Conservation (phyloP, 2,329 filamentous ascomycete genomes). For the Colletotrichum musicola region DNA sequence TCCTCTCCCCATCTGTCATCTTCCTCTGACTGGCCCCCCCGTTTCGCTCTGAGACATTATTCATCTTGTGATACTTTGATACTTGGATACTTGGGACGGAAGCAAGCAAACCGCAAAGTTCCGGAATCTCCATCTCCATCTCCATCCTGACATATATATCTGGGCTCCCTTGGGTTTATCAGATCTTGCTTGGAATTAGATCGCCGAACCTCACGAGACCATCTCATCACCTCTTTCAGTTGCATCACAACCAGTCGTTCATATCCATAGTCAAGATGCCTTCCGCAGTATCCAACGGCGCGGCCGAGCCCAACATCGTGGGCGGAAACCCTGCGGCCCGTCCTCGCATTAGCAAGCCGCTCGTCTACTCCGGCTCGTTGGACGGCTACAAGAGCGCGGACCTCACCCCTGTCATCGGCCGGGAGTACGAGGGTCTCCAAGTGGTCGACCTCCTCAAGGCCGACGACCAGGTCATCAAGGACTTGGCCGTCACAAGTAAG, state of each 20-base stretch:
- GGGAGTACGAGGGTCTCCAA: slow-evolving; percentile 58
- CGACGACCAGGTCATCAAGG: slow-evolving; percentile 62
- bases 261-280: slow-evolving; percentile 48
- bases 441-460: slow-evolving; percentile 49
- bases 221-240: neutral
- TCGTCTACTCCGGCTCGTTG: slow-evolving; percentile 56
- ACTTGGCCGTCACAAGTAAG: slow-evolving; percentile 63
- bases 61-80: slow-evolving; percentile 21
- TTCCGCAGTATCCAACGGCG: slow-evolving; percentile 44
- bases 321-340: slow-evolving; percentile 48
- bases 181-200: slow-evolving; percentile 15
- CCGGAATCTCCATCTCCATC: slow-evolving; percentile 9
- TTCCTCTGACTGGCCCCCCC: neutral
- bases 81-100: slow-evolving; percentile 1
- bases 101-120: slow-evolving; percentile 11
- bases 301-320: slow-evolving; percentile 42
- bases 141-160: slow-evolving; percentile 24
- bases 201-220: slow-evolving; percentile 3
- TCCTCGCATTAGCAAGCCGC: slow-evolving; percentile 48
- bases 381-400: slow-evolving; percentile 52
- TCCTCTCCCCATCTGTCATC: slow-evolving; percentile 23
- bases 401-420: slow-evolving; percentile 63
- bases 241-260: neutral
- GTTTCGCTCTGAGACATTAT: slow-evolving; percentile 25
- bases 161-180: slow-evolving; percentile 15